Base-by-base conservation (phyloP, 805 yeast genomes). In the Dipodascopsis uninucleata region DNA sequence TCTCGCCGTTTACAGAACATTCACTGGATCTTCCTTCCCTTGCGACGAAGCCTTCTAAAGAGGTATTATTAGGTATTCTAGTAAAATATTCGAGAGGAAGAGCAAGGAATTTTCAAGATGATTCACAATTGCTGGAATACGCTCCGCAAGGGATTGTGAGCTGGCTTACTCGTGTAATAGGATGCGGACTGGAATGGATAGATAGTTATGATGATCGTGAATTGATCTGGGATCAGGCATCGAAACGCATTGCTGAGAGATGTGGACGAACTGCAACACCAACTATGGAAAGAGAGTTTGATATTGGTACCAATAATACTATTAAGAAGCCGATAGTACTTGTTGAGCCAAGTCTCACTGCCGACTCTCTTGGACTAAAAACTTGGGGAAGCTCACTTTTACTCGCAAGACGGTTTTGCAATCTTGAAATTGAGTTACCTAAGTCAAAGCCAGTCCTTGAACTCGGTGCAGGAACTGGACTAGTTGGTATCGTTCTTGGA, bases 391-490 rank as follows among this genome's bases (percentile, higher is more conserved):
- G 97, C 0, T 79, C 97, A 0, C 66, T 84, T 21, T 72, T 86
- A 4, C 66, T 93, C 20, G 74, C 93, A 23, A 67, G 73, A 26
- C 64, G 83, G 21, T 61, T 86, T 3, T 61, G 72, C 4, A 55
- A 28, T 60, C 23, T 50, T 65, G 2, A 20, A 36, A 12, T 21
- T 23, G 20, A 24, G 23, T 28, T 37, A 10, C 63, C 58, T 17
- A 62, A 66, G 3, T 54, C 22, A 4, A 10, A 29, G n/a, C 39
- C 35, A n/a, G 38, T 55, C 12, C 56, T 60, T 38, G 98, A 90
- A 58, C 67, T 93, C n/a, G 98, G 98, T 0, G 73, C 97, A 0
- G 98, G 98, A 0, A 93, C 98, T 0, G 98, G 98, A 0, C 69
- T 90, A 12, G 82, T 81, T 2, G 97, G 97, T 0, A 82, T 93